Conservation (phyloP, 2,329 filamentous ascomycete species). For the Pseudogymnoascus sp. region DNA sequence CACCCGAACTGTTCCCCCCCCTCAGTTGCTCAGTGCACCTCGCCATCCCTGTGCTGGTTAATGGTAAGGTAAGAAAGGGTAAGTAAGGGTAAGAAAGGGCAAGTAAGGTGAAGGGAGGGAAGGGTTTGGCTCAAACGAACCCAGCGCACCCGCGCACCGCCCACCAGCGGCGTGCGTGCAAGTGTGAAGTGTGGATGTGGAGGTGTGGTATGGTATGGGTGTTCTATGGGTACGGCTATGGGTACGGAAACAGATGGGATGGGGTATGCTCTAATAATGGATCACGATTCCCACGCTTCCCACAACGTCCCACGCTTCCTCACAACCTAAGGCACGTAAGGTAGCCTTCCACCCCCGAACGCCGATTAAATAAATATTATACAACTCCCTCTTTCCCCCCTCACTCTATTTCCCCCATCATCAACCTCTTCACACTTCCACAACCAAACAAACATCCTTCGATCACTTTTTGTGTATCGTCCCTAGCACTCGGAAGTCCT, state of each 20-base stretch:
- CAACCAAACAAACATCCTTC: not conserved
- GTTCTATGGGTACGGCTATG: not conserved
- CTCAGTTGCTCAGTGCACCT: not conserved
- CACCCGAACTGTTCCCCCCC: not conserved
- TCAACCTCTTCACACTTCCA: not conserved
- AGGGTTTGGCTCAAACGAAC: not conserved
- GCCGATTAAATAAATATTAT: slow-evolving; percentile 1
- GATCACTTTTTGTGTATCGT: slow-evolving; percentile 25
- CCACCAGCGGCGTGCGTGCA: not conserved
- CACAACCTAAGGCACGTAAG: not conserved
- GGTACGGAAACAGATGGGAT: not conserved
- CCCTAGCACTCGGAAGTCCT: slow-evolving; percentile 55
- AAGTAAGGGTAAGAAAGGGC: not conserved
- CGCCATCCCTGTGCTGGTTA: not conserved
- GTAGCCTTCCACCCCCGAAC: not conserved
- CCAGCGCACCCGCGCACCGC: not conserved
- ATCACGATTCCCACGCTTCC: not conserved
- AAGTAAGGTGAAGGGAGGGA: not conserved
- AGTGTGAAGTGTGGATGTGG: not conserved
- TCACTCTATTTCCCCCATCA: slow-evolving; percentile 9
- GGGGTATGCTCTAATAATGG: slow-evolving; percentile 2
- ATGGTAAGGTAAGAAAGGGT: not conserved
- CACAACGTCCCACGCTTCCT: not conserved
- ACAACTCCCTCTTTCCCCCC: not conserved
- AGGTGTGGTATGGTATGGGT: slow-evolving; percentile 1